Base-by-base conservation (phyloP, 106 monocot species). In the Apostasia ramifera region DNA sequence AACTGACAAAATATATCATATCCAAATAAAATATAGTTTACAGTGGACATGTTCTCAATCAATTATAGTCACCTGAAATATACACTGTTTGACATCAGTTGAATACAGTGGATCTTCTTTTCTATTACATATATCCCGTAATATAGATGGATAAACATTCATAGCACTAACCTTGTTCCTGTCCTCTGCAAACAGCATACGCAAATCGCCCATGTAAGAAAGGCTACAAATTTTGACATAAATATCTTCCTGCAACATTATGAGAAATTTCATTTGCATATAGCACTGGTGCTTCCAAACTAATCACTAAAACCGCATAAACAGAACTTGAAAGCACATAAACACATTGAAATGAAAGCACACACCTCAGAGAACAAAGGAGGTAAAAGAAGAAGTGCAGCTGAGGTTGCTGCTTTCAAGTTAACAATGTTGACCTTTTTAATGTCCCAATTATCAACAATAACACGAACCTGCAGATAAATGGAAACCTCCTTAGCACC, bases 151-250 rank as follows among this genome's bases (percentile, higher is more conserved):
- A 26, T 26, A 26, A 26, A 26, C 26, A 26, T 26, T 26, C 26
- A 26, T 26, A 26, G 26, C 26, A 26, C 26, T 63, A 14, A 85
- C 97, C 92, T 98, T 98, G 74, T 90, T 72, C 59, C 83, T 92
- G 75, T 98, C 92, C 69, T 98, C 97, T 13, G 97, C 97, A 85
- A 98, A 98, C 2, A 90, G 67, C 97, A 98, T 98, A 40, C 97
- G 71, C 56, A 92, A 8, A 79, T 98, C 97, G 76, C 97, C 97
- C 89, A 83, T 85, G 76, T 98, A 98, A 56, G 97, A 92, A 40
- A 98, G 89, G 66, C 87, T 76, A 73, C 97, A 98, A 1, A 98
- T 87, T 78, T 82, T 87, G 39, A 75, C 82, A 86, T 98, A 98
- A 56, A 98, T 67, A 64, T 92, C 92, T 74, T 90, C 87, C 97